Conservation (phyloP, 768 basidiomycete genomes). For the Lactarius deliciosus region DNA sequence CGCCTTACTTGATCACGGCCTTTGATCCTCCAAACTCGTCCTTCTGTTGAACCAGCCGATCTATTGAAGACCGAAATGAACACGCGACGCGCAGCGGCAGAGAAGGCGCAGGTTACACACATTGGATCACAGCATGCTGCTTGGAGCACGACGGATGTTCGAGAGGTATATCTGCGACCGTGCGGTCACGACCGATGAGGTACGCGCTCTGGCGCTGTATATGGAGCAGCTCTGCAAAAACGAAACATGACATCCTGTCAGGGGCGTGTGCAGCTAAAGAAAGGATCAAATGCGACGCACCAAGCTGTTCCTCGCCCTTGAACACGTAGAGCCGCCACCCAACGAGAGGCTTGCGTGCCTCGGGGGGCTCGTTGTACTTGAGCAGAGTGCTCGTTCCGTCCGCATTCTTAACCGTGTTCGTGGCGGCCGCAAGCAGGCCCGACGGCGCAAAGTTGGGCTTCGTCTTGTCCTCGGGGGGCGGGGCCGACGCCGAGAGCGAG, state of each 20-base stretch:
- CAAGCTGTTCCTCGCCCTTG: constrained; percentile 90
- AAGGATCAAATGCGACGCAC: constrained; percentile 48
- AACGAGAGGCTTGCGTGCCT: constrained; percentile 86
- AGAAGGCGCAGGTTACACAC: constrained; percentile 43
- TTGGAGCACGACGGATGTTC: constrained; percentile 99
- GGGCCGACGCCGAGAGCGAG: constrained; percentile 41
- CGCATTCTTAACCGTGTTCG: constrained; percentile 78
- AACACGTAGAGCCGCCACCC: constrained; percentile 98
- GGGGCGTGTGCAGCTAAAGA: no score
- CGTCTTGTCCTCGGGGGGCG: constrained; percentile 56
- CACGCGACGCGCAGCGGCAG: not conserved
- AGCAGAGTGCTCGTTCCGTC: constrained; percentile 82
- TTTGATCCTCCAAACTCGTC: constrained; percentile 84
- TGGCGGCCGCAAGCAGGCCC: constrained; percentile 92
- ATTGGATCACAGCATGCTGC: constrained; percentile 96
- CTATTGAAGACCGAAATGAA: constrained; percentile 39
- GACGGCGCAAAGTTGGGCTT: constrained; percentile 91
- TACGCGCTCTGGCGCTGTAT: constrained; percentile 95
- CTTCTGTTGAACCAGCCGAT: constrained; percentile 81
- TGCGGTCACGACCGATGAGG: constrained; percentile 84
- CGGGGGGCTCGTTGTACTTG: constrained; percentile 98
- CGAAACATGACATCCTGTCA: not conserved
- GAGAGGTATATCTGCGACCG: constrained; percentile 82
- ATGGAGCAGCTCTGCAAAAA: constrained; percentile 75
- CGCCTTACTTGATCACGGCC: constrained; percentile 76